Evolutionary conservation across 2,329 filamentous ascomycete genomes (phyloP).

Genomic region (Parafenestella ontariensis): DNA sequence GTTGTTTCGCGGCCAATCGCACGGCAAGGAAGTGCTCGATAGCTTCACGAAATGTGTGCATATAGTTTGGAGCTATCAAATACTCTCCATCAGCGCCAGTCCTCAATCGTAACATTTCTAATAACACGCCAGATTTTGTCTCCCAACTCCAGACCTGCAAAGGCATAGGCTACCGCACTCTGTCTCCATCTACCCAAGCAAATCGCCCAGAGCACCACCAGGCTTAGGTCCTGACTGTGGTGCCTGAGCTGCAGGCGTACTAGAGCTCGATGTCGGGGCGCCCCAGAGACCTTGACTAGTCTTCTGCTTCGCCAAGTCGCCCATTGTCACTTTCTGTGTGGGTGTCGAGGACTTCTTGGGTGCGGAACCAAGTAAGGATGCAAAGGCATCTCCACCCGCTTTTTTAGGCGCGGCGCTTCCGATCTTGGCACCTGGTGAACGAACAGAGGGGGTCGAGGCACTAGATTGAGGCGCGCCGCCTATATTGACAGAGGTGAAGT

Average conservation of each 20-base stretch:
- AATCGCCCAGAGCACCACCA: slow-evolving; percentile 45
- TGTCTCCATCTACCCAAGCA: slow-evolving; percentile 38
- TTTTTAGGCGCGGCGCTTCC: slow-evolving; percentile 49
- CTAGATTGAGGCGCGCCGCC: slow-evolving; percentile 42
- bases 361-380: slow-evolving; percentile 78
- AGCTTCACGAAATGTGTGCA: background rate
- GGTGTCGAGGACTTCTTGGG: slow-evolving; percentile 75
- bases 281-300: slow-evolving; percentile 95
- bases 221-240: slow-evolving; percentile 43
- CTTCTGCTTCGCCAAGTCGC: slow-evolving; percentile 97
- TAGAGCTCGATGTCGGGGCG: slow-evolving; percentile 60
- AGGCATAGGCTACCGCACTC: background rate
- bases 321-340: slow-evolving; percentile 75
- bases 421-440: slow-evolving; percentile 51
- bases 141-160: background rate
- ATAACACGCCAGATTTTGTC: slow-evolving; percentile 6
- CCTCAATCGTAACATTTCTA: background rate
- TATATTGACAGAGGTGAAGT: slow-evolving; percentile 80
- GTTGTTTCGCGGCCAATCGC: background rate
- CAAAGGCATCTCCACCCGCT: slow-evolving; percentile 83
- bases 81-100: background rate
- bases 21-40: background rate
- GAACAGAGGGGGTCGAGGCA: slow-evolving; percentile 53
- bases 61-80: background rate
- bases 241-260: slow-evolving; percentile 38